Percentiles rank a stretch among this genome's conserved stretches.
Conservation (phyloP, 192 early-diverging fungal species). For the Phycomyces blakesleeanus region DNA sequence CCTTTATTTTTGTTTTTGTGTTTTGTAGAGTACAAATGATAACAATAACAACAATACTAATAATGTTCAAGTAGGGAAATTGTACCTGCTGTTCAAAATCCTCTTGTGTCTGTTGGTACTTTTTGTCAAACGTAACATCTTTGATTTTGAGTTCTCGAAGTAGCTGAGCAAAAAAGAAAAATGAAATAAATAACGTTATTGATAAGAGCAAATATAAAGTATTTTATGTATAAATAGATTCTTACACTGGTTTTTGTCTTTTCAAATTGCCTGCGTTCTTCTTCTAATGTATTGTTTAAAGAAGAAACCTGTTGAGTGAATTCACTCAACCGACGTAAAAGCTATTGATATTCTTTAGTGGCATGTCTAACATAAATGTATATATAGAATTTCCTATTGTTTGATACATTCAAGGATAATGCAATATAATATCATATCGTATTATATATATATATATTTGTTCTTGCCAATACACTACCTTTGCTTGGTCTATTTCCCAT, state of each 20-base stretch:
- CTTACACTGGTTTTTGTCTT: not conserved
- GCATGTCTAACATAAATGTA: not conserved
- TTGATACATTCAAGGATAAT: not conserved
- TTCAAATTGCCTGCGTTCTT: not conserved
- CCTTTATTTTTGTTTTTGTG: not conserved
- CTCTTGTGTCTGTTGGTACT: not conserved
- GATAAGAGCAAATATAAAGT: not conserved
- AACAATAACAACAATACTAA: too few species aligned
- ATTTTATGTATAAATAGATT: not conserved
- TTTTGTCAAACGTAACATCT: not conserved
- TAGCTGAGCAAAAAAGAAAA: conserved; percentile 7
- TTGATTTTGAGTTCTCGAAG: conserved; percentile 13
- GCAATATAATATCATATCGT: too few species aligned
- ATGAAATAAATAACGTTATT: not conserved
- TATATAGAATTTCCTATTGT: not conserved
- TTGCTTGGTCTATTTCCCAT: conserved; percentile 20
- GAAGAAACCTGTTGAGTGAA: not conserved
- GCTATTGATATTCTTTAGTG: not conserved
- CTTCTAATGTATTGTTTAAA: not conserved
- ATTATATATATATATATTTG: too few species aligned
- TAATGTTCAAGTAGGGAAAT: too few species aligned
- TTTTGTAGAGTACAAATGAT: too few species aligned
- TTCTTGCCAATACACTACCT: not conserved
- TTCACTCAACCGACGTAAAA: conserved; percentile 4
- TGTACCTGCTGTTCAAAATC: conserved; percentile 3